Base-by-base conservation (phyloP, 139 green algal genomes). In the Chlamydomonas sp. region DNA sequence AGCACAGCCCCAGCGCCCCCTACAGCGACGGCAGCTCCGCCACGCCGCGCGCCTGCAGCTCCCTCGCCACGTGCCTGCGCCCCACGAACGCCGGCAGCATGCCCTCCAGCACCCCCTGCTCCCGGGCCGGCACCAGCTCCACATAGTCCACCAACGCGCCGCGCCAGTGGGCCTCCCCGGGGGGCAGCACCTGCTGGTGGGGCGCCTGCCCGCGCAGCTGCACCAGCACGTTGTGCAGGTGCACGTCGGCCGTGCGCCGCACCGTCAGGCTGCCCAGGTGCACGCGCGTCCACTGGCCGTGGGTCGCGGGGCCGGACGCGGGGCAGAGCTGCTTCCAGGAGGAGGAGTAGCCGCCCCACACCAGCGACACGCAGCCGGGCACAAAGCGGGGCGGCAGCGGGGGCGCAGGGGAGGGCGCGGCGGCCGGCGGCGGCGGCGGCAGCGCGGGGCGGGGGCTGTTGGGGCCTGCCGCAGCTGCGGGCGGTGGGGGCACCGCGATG, bases 131-230 rank as follows among this genome's bases (percentile, higher is more conserved):
- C 72, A 86, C 82, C 82, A 86, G 61, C 71, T 86, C 82, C 71
- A 86, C 82, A n/a, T 86, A 86, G 82, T 86, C 82, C 60, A 86
- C 69, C 60, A 86, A 61, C 60, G n/a, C 71, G 4, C 82, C 82
- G n/a, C 82, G 82, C 82, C 82, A 86, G 10, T 61, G 61, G 2
- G 20, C 49, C 82, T 78, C 82, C 6, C 82, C 82, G 0, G 71
- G 20, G 12, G 82, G 82, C 71, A 86, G 61, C 9, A 71, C 71
- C 71, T 60, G 15, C 82, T 72, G 60, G 2, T 8, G 61, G 9
- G 82, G 9, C 15, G 61, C 59, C 66, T 4, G 15, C 4, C 71
- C 20, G 18, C 71, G n/a, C 69, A 86, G 72, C 82, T 86, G 82
- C 60, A 79, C 82, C 82, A 80, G 62, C 15, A 86, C 82, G 60